A percentile compares a stretch with the other conserved stretches of the same genome.
These are phyloP conservation scores for Huntiella abstrusa DNA, from an alignment of 2,329 filamentous ascomycete genomes.

Conservation along the genomic window DNA sequence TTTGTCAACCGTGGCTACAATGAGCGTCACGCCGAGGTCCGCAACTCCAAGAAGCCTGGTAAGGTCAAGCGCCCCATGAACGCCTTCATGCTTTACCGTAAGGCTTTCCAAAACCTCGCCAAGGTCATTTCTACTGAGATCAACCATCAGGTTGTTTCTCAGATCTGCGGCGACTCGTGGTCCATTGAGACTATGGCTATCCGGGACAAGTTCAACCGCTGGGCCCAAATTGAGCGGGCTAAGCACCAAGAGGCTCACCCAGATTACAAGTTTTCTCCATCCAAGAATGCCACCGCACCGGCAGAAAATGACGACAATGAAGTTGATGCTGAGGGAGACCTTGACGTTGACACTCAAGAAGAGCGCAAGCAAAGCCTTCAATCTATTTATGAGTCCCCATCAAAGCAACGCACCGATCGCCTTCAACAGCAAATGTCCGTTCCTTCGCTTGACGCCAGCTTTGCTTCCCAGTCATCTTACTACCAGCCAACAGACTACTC, in stretches of 20 bases:
- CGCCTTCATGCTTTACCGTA: slow-evolving; percentile 94
- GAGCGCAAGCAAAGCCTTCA: neutral
- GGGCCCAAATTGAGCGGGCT: slow-evolving; percentile 61
- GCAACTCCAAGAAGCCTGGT: slow-evolving; percentile 46
- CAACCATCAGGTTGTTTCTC: slow-evolving; percentile 86
- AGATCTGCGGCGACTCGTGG: slow-evolving; percentile 77
- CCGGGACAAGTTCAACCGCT: slow-evolving; percentile 55
- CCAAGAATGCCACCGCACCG: slow-evolving; percentile 19
- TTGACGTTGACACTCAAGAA: neutral
- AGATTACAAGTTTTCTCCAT: slow-evolving; percentile 75
- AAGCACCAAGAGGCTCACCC: slow-evolving; percentile 79
- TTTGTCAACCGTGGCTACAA: slow-evolving; percentile 59
- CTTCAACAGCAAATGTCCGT: neutral
- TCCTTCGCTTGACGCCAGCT: too few relatives aligned
- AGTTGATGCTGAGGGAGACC: slow-evolving; percentile 7
- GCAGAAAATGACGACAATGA: slow-evolving; percentile 22
- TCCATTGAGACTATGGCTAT: slow-evolving; percentile 56
- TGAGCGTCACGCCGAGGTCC: slow-evolving; percentile 47
- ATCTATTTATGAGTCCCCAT: neutral
- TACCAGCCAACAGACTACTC: too few relatives aligned
- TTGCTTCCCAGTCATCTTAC: too few relatives aligned
- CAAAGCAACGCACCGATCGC: neutral
- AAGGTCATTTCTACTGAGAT: slow-evolving; percentile 67
- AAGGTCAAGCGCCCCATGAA: slow-evolving; percentile 91
- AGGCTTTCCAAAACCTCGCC: slow-evolving; percentile 71